A percentile compares a stretch with the other conserved stretches of the same genome.
phyloP scores from a whole-genome alignment of 1,284 basidiomycete genomes.

The Cryptococcus amylolentus region DNA sequence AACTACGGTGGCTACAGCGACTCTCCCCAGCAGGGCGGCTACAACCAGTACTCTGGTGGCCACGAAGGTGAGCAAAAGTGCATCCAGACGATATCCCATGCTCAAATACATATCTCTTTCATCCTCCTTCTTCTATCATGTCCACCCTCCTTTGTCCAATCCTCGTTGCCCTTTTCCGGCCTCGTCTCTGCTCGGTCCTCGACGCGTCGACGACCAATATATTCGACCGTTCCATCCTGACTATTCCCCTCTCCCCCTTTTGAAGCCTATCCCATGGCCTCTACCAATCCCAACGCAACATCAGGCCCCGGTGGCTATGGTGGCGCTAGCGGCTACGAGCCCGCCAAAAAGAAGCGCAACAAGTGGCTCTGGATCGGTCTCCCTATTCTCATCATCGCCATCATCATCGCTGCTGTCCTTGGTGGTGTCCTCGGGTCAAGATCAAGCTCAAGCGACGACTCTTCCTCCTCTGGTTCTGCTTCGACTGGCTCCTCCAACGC shows the following conservation, averaged over 20 bases:
- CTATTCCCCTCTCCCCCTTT: conserved; percentile 1
- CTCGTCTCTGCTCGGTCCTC: not conserved
- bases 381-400: conserved; percentile 55
- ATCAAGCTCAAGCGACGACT: conserved; percentile 52
- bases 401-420: conserved; percentile 71
- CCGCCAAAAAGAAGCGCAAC: conserved; percentile 41
- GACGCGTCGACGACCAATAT: not conserved
- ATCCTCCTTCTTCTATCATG: not conserved
- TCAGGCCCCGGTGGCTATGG: conserved; percentile 18
- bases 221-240: not conserved
- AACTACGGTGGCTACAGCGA: conserved; percentile 25
- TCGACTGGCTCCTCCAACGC: conserved; percentile 11
- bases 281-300: conserved; percentile 39
- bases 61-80: conserved; percentile 14
- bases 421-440: conserved; percentile 70
- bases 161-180: not conserved
- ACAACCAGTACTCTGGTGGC: conserved; percentile 7
- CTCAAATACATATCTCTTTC: not conserved
- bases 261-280: conserved; percentile 43
- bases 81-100: not conserved
- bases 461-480: conserved; percentile 7
- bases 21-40: conserved; percentile 18
- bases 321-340: conserved; percentile 12
- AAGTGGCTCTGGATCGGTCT: conserved; percentile 48
- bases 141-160: not conserved